Evolutionary conservation across 176 grass and related monocot species (phyloP), one percentile per base, ranked within the genome.

Genomic region (Aegilops umbellulata): DNA sequence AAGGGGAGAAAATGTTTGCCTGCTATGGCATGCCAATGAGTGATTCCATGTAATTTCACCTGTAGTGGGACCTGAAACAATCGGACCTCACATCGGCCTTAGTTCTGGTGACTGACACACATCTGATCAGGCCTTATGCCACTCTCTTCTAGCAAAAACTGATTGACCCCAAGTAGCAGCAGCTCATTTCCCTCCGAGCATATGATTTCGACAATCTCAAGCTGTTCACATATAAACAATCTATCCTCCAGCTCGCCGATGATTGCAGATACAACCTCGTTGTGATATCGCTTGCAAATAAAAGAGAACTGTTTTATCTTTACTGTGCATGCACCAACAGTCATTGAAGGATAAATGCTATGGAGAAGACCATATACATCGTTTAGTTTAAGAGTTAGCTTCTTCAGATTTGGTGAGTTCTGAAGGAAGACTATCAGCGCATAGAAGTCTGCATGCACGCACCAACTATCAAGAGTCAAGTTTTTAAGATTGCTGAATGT

Each of bases 401-500:
- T 55, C 34, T 44, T 35, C 58, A 84, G 82, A 34, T 25, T 80
- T 41, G 76, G 76, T 14, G 81, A 89, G 76, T 65, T 79, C 76
- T 66, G 76, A 84, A 84, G 87, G 58, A 89, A 84, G 42, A 80
- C 24, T 80, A 65, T 55, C 67, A 84, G 39, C 23, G 17, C 29
- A 39, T 80, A 65, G 23, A 79, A 84, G 10, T 74, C 30, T 17
- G 3, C 29, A 80, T 8, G 16, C 23, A 84, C 9, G 39, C 66
- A 79, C 65, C 65, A 84, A 13, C 16, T 3, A 16, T 23, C 15
- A 35, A 83, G 38, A 3, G 29, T 88, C 87, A 89, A 74, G 76
- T 7, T 12, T 29, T 15, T 55, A 89, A 88, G 87, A 84, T 88
- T 83, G 36, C 29, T 29, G 39, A 88, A 88, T 71, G 34, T 70